These are phyloP conservation scores for Kurtzmaniella quercitrusa DNA, from an alignment of 1,139 yeast species.

Conservation along the genomic window DNA sequence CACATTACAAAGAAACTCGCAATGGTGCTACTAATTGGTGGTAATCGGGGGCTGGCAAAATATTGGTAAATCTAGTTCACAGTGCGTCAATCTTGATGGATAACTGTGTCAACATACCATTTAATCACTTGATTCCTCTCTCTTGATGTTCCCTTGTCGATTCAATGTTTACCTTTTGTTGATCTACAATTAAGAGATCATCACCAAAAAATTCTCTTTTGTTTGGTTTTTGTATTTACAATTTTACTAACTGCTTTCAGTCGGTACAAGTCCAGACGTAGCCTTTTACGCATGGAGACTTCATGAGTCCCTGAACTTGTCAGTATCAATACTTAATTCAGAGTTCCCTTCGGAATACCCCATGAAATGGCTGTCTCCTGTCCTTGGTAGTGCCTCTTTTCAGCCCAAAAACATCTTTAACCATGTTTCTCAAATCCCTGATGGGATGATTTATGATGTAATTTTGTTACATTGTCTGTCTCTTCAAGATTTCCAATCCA, in stretches of 20 bases:
- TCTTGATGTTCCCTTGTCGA: too few species aligned
- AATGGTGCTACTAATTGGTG: too few species aligned
- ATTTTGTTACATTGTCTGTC: slow-evolving; percentile 33
- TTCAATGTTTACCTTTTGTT: too few species aligned
- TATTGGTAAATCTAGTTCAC: too few species aligned
- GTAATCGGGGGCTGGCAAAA: too few species aligned
- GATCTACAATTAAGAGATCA: too few species aligned
- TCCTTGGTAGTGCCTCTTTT: not conserved
- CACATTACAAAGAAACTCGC: too few species aligned
- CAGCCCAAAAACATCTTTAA: slow-evolving; percentile 20
- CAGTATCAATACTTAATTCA: slow-evolving; percentile 31
- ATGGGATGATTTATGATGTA: slow-evolving; percentile 24
- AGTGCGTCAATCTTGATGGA: too few species aligned
- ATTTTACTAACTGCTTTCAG: slow-evolving; percentile 21
- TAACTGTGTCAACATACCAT: too few species aligned
- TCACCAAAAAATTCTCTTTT: too few species aligned
- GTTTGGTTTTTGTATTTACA: too few species aligned
- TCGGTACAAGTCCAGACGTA: slow-evolving; percentile 47
- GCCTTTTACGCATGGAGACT: slow-evolving; percentile 50
- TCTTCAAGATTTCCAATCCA: slow-evolving; percentile 39
- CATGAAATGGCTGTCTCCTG: slow-evolving; percentile 8
- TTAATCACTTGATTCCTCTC: too few species aligned
- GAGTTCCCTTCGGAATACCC: slow-evolving; percentile 4
- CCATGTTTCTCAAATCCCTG: slow-evolving; percentile 15
- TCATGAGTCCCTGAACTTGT: slow-evolving; percentile 32